phyloP scores from a whole-genome alignment of 1,284 basidiomycete genomes.

The Tetrapyrgos nigripes region DNA sequence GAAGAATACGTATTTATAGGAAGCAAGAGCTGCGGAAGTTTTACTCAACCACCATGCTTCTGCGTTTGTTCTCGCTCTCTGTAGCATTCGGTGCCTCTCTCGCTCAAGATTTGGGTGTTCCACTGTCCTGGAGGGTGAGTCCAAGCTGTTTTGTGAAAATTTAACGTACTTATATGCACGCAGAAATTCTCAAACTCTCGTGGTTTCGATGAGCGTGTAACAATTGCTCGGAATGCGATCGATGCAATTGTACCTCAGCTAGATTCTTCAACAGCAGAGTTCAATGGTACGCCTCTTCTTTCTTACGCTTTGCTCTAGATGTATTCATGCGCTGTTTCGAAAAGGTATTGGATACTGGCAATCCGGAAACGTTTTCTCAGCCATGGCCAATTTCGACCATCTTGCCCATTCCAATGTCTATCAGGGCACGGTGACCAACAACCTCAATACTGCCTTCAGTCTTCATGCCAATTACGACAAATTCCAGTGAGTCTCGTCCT shows the following conservation, averaged over 20 bases:
- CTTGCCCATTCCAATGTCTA: conserved; percentile 42
- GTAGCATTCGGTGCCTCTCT: background rate
- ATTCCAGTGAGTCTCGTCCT: conserved; percentile 36
- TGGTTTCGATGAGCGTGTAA: conserved; percentile 41
- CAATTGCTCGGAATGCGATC: conserved; percentile 48
- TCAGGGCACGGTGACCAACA: conserved; percentile 42
- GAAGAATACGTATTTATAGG: no score
- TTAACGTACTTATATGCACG: background rate
- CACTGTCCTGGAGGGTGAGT: conserved; percentile 20
- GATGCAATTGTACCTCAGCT: conserved; percentile 45
- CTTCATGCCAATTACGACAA: conserved; percentile 47
- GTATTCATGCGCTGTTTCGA: background rate
- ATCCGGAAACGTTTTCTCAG: conserved; percentile 53
- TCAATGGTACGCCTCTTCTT: conserved; percentile 39
- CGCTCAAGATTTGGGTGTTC: conserved; percentile 23
- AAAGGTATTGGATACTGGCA: conserved; percentile 56
- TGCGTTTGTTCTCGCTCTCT: no score
- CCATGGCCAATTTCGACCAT: conserved; percentile 51
- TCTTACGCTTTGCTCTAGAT: background rate
- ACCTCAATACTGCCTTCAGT: conserved; percentile 47
- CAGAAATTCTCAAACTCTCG: conserved; percentile 46
- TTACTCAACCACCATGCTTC: no score
- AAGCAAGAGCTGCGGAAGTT: no score
- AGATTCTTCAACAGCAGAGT: conserved; percentile 41
- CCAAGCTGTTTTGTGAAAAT: background rate